Evolutionary conservation across 352 stramenopile genomes (phyloP), one percentile per base, ranked within the genome.

Genomic region (Pythium sp.): DNA sequence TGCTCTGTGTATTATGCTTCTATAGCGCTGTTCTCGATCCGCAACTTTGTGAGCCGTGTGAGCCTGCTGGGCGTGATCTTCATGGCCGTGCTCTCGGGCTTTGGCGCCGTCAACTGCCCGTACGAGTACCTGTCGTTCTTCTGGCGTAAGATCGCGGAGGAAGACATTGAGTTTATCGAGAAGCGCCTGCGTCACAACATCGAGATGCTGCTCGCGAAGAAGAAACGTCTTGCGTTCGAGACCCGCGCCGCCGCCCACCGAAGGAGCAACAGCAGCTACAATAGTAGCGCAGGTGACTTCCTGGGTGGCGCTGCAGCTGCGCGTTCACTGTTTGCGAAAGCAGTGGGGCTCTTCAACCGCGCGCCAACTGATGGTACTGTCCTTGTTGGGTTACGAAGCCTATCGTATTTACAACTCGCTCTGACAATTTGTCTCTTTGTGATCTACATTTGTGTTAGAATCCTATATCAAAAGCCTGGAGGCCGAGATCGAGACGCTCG

Each of bases 111-210:
- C 32, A 92, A 95, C 70, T 92, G 81, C 62, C 87, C 87, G 46
- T 95, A 95, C 74, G 87, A 95, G 72, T 92, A 91, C 70, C 78
- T 95, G 65, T 90, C 85, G 63, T 79, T 95, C 64, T 95, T 92
- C 65, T 95, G 87, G 87, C 78, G 81, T 5, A 75, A 67, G 15
- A 78, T 95, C 53, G 87, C 78, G 0, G 87, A 95, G 53, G 82
- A 91, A 56, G 87, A 95, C 67, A 92, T 95, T 69, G 80, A 85
- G 69, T 93, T 91, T 54, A 61, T 95, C 1, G 87, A 93, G 70
- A 92, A 90, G 61, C 73, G 87, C 4, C 67, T 95, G 66, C 84
- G 82, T 7, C 87, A 95, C 62, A 95, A 95, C 64, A 64, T 93
- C 58, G 84, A 92, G 28, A 92, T 95, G 62, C 64, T 95, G 22